A percentile compares a stretch with the other conserved stretches of the same genome.
Conservation (phyloP, 345 rosid genomes). For the Cardamine occulta region DNA sequence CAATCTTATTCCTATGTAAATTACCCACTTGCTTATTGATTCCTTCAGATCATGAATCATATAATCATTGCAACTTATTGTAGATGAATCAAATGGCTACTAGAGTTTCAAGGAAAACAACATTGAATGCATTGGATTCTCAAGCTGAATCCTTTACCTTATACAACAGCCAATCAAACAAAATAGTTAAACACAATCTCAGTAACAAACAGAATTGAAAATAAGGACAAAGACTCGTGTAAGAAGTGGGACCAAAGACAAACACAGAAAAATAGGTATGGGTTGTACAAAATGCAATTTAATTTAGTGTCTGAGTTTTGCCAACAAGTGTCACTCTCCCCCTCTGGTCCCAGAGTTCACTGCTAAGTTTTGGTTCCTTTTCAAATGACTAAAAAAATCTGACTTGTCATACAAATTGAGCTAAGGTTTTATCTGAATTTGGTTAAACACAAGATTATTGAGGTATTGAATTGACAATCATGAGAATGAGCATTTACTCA, state of each 20-base stretch:
- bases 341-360: constrained; percentile 34
- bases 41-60: not conserved
- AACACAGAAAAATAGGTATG: constrained; percentile 39
- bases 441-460: constrained; percentile 21
- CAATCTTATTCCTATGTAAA: constrained; percentile 36
- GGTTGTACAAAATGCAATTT: constrained; percentile 17
- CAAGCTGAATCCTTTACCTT: constrained; percentile 18
- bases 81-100: constrained; percentile 5
- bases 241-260: constrained; percentile 46
- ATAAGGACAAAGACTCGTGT: constrained; percentile 20
- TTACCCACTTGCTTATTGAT: constrained; percentile 15
- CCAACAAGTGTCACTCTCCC: constrained; percentile 45
- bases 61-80: constrained; percentile 11
- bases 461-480: constrained; percentile 30
- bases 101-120: constrained; percentile 8
- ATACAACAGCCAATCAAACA: constrained; percentile 25
- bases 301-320: constrained; percentile 35
- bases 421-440: constrained; percentile 14
- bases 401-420: constrained; percentile 32
- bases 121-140: constrained; percentile 37
- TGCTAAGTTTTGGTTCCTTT: constrained; percentile 32
- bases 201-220: constrained; percentile 34
- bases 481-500: constrained; percentile 19
- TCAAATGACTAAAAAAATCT: constrained; percentile 8
- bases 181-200: constrained; percentile 31